Evolutionary conservation across 805 yeast genomes (phyloP).

Genomic region (Schwanniomyces vanrijiae): DNA sequence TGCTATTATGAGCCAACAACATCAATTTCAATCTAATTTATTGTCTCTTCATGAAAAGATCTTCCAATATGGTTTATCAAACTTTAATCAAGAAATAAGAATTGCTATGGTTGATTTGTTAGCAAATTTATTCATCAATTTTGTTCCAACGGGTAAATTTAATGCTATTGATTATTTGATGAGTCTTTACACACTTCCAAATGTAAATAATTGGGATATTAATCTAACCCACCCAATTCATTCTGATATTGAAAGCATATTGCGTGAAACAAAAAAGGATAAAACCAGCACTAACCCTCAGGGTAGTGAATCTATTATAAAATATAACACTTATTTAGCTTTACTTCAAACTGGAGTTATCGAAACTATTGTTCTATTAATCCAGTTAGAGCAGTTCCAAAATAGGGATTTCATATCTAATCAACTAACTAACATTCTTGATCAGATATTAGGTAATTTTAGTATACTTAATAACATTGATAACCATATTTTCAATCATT

Average conservation of each 20-base stretch:
- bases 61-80: constrained; percentile 28
- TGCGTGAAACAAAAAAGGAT: constrained; percentile 14
- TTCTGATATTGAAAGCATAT: constrained; percentile 16
- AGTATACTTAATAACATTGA: constrained; percentile 17
- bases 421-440: constrained; percentile 27
- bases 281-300: constrained; percentile 19
- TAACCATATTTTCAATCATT: constrained; percentile 29
- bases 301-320: constrained; percentile 27
- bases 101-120: constrained; percentile 36
- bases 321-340: constrained; percentile 15
- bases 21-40: constrained; percentile 32
- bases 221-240: constrained; percentile 17
- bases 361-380: constrained; percentile 34
- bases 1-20: constrained; percentile 39
- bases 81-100: constrained; percentile 34
- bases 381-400: constrained; percentile 42
- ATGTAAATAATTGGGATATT: constrained; percentile 28
- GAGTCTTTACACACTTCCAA: constrained; percentile 30
- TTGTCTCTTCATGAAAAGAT: constrained; percentile 30
- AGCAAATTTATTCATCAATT: constrained; percentile 32
- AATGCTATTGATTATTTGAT: constrained; percentile 34
- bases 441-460: constrained; percentile 29
- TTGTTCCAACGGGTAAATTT: constrained; percentile 40
- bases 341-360: constrained; percentile 30
- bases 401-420: constrained; percentile 33